Evolutionary conservation across 345 rosid species (phyloP).

Genomic region (Streptanthus diversifolius): DNA sequence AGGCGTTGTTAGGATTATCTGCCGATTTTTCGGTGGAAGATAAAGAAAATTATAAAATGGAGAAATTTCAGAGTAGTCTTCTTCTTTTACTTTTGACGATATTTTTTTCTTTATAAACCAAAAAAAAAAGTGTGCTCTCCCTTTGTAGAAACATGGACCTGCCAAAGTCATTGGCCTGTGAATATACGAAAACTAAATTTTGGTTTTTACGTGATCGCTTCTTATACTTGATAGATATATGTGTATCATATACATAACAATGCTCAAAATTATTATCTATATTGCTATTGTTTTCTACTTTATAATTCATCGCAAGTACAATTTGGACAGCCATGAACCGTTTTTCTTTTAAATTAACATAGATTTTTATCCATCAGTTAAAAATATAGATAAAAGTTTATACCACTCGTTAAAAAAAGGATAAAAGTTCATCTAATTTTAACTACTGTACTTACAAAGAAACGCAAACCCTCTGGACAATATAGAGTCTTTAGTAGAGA

Average conservation of each 20-base stretch:
- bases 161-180: constrained; percentile 13
- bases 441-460: too few species aligned
- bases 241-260: neutral
- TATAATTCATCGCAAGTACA: neutral
- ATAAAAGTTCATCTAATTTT: too few species aligned
- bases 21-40: neutral
- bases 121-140: neutral
- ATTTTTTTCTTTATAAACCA: neutral
- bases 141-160: constrained; percentile 25
- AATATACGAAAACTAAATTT: constrained; percentile 19
- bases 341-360: too few species aligned
- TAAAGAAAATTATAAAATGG: neutral
- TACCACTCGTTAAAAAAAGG: too few species aligned
- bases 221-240: neutral
- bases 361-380: too few species aligned
- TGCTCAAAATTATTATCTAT: neutral
- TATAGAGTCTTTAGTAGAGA: neutral
- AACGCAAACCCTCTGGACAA: neutral
- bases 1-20: constrained; percentile 1
- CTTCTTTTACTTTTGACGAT: neutral
- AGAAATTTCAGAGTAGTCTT: neutral
- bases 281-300: neutral
- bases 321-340: neutral
- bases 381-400: too few species aligned
- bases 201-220: neutral